Conservation (phyloP, 2,329 filamentous ascomycete species). For the Penicillium sclerotiorum region DNA sequence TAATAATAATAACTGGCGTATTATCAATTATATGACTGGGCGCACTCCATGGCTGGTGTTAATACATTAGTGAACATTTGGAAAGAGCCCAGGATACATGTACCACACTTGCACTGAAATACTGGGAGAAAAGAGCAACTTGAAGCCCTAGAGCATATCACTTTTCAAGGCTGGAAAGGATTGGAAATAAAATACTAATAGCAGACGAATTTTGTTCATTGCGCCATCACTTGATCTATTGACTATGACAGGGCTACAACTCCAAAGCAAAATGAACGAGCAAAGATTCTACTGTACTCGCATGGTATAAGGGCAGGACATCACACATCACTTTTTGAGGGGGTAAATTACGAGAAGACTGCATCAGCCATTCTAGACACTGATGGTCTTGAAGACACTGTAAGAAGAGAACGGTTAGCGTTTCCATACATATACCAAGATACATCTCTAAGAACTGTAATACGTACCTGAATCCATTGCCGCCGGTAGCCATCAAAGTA, state of each 20-base stretch:
- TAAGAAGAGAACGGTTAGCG: conserved; percentile 21
- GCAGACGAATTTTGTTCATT: conserved; percentile 21
- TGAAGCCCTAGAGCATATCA: background rate
- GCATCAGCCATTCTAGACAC: conserved; percentile 57
- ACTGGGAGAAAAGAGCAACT: no score
- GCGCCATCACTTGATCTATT: conserved; percentile 12
- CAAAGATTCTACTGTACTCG: conserved; percentile 20
- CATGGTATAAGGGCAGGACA: conserved; percentile 32
- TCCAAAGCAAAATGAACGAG: conserved; percentile 22
- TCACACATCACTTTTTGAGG: conserved; percentile 25
- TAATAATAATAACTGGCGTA: no score
- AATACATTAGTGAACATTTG: no score
- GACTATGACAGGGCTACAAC: conserved; percentile 16
- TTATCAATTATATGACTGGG: no score
- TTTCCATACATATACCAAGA: background rate
- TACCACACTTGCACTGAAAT: no score
- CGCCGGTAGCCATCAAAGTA: conserved; percentile 83
- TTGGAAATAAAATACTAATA: no score
- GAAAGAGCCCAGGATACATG: no score
- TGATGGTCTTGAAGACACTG: conserved; percentile 81
- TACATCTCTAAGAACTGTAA: background rate
- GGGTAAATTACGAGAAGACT: conserved; percentile 9
- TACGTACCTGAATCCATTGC: conserved; percentile 70
- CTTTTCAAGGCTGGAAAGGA: background rate
- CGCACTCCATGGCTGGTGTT: no score